Base-by-base conservation (phyloP, 805 yeast species). In the Candida suzukii region DNA sequence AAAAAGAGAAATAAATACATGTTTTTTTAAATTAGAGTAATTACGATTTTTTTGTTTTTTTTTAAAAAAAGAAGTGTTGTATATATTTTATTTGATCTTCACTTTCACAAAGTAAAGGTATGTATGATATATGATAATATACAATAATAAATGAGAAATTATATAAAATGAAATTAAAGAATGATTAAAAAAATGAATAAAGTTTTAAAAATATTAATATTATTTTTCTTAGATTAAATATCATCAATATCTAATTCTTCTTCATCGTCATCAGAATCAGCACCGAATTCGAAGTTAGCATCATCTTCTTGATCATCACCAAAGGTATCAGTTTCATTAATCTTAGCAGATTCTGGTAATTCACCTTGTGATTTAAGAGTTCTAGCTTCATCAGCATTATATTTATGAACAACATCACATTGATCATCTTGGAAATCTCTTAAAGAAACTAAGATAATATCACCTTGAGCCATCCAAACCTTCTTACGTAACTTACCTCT, bases 391-490 rank as follows among this genome's bases (percentile, higher is more conserved):
- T 93, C 99, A 39, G 96, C 83, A 66, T 85, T 88, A 69, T 83
- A 93, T 69, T 93, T 93, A 67, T 91, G 95, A 44, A 93, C 91
- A 53, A 93, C 97, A 64, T 93, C 99, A 73, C 97, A 93, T 66
- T 86, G 95, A 48, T 87, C 96, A 59, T 91, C 97, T 70, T 93
- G 97, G 80, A 93, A 93, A 60, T 93, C 99, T 76, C 99, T 88
- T 56, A 93, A 78, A 8, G 96, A 90, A 37, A 91, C 93, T 60
- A 93, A 73, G 53, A 93, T 88, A 56, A 93, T 93, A 64, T 93
- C 99, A 71, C 99, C 99, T 66, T 88, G 98, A 37, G 86, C 86
- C 88, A 93, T 90, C 99, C 99, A 93, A 46, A 93, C 99, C 78
- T 91, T 93, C 83, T 93, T 93, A 78, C 99, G 86, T 70, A 93